Percentiles rank a stretch among this genome's conserved stretches.
phyloP scores from a whole-genome alignment of 2,329 filamentous ascomycete species.

The Xylariaceae sp. region DNA sequence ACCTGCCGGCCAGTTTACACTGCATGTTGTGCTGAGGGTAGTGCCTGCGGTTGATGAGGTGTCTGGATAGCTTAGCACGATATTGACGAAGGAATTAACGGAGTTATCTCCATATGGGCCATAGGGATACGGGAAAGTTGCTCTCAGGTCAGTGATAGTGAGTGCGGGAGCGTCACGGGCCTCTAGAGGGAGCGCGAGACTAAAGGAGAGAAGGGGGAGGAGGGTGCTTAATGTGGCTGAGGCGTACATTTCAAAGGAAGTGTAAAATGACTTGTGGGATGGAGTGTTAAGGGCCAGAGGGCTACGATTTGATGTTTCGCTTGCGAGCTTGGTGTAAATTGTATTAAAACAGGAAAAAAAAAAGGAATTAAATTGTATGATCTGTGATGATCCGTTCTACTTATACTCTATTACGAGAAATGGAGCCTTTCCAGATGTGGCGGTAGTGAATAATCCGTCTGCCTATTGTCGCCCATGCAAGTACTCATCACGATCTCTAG shows the following conservation, averaged over 20 bases:
- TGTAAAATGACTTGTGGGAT: too few relatives aligned
- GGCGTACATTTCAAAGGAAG: constrained; percentile 24
- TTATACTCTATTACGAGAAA: too few relatives aligned
- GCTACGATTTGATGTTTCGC: too few relatives aligned
- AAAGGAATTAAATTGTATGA: too few relatives aligned
- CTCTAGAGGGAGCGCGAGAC: constrained; percentile 29
- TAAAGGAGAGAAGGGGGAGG: constrained; percentile 28
- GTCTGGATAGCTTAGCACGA: constrained; percentile 32
- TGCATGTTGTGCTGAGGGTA: constrained; percentile 33
- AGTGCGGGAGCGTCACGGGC: constrained; percentile 27
- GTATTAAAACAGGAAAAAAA: too few relatives aligned
- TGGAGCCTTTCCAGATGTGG: too few relatives aligned
- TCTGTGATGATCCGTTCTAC: too few relatives aligned
- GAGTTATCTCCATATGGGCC: constrained; percentile 25
- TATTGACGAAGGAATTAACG: constrained; percentile 29
- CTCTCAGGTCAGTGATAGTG: constrained; percentile 30
- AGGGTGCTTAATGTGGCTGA: constrained; percentile 21
- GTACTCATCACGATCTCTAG: too few relatives aligned
- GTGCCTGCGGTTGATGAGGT: constrained; percentile 20
- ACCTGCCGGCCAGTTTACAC: constrained; percentile 27
- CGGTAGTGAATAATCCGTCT: too few relatives aligned
- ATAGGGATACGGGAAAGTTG: constrained; percentile 29
- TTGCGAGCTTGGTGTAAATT: too few relatives aligned
- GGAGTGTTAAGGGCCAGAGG: too few relatives aligned
- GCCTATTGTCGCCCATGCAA: too few relatives aligned